These are phyloP conservation scores for Paraleonurus japonicus DNA, from an alignment of 257 asterid genomes.

Conservation along the genomic window DNA sequence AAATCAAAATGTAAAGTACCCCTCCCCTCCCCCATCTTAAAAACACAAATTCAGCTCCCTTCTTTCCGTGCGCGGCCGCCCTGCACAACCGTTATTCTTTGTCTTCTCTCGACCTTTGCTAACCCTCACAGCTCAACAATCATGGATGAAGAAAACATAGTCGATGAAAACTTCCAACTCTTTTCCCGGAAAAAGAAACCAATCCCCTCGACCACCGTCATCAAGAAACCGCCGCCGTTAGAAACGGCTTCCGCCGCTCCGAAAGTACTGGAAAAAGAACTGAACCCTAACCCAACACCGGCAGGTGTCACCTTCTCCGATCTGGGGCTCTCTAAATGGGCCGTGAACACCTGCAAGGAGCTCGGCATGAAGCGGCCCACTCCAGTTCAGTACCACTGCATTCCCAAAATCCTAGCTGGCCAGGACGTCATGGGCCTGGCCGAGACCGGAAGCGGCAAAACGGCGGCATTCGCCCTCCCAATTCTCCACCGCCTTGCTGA, in stretches of 20 bases:
- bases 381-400: slow-evolving; percentile 89
- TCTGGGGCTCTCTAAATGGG: slow-evolving; percentile 90
- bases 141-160: slow-evolving; percentile 39
- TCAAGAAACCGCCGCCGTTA: slow-evolving; percentile 11
- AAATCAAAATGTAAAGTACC: too few species aligned
- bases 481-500: slow-evolving; percentile 72
- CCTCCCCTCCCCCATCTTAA: too few species aligned
- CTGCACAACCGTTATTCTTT: background rate
- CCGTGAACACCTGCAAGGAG: slow-evolving; percentile 72
- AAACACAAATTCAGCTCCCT: too few species aligned
- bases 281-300: slow-evolving; percentile 57
- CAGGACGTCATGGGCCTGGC: slow-evolving; percentile 88
- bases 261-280: slow-evolving; percentile 47
- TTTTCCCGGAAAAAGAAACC: slow-evolving; percentile 45
- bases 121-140: background rate
- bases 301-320: slow-evolving; percentile 57
- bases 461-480: slow-evolving; percentile 93
- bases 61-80: too few species aligned
- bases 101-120: background rate
- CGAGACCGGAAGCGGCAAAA: slow-evolving; percentile 94
- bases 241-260: slow-evolving; percentile 12
- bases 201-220: background rate
- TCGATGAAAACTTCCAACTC: slow-evolving; percentile 54
- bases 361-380: slow-evolving; percentile 87
- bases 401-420: slow-evolving; percentile 80